Percentiles rank a stretch among this genome's conserved stretches.
Evolutionary conservation across 345 rosid genomes (phyloP).

Genomic region (Angophora floribunda): DNA sequence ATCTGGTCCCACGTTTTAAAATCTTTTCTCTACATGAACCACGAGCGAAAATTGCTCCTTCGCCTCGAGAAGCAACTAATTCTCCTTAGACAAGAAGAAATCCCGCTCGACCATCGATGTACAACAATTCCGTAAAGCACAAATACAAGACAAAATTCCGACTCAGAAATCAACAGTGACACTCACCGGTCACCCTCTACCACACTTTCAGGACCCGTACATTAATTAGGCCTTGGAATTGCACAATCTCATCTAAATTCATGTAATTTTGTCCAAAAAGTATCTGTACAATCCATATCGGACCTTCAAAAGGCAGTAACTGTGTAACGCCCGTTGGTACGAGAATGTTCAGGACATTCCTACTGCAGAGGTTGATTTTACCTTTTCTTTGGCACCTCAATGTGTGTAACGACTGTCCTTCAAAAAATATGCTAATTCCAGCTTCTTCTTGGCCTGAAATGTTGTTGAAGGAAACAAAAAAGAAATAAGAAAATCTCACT

Average conservation of each 20-base stretch:
- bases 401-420: background rate
- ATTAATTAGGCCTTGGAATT: background rate
- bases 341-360: background rate
- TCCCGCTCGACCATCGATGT: background rate
- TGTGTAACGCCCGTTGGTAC: background rate
- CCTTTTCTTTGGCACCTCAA: background rate
- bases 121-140: background rate
- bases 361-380: background rate
- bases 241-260: background rate
- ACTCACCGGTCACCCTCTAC: background rate
- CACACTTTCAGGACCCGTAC: background rate
- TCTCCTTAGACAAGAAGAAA: background rate
- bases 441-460: slow-evolving; percentile 80
- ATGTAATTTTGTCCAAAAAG: background rate
- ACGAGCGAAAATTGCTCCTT: background rate
- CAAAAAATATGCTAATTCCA: slow-evolving; percentile 27
- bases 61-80: background rate
- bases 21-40: background rate
- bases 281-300: background rate
- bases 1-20: background rate
- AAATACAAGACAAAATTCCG: background rate
- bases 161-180: background rate
- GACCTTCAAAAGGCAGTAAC: background rate
- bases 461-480: slow-evolving; percentile 23
- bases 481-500: slow-evolving; percentile 22